Evolutionary conservation across 2,329 filamentous ascomycete genomes (phyloP).

Genomic region (Seiridium cupressi): DNA sequence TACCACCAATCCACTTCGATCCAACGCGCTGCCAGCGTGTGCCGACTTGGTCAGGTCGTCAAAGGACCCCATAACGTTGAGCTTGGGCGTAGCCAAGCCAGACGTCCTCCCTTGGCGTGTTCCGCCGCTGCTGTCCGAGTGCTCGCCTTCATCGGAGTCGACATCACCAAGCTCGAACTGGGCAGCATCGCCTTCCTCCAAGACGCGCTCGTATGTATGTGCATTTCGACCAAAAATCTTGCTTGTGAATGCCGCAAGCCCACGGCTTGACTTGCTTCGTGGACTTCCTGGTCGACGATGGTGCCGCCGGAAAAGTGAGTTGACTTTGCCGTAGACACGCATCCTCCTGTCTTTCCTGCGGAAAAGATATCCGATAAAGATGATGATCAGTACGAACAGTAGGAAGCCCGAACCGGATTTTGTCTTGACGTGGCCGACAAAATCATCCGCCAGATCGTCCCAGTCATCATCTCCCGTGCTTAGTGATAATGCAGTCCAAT

Average conservation of each 20-base stretch:
- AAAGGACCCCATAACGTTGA: conserved; percentile 47
- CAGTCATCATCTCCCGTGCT: conserved; percentile 48
- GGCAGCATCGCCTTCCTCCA: conserved; percentile 73
- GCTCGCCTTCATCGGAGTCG: conserved; percentile 62
- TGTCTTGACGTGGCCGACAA: conserved; percentile 66
- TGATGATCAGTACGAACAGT: conserved; percentile 72
- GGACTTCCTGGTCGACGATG: conserved; percentile 44
- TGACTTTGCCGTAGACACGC: conserved; percentile 56
- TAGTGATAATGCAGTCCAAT: conserved; percentile 30
- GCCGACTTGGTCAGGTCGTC: conserved; percentile 40
- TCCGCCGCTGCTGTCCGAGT: conserved; percentile 56
- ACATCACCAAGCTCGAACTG: conserved; percentile 77
- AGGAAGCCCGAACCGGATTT: conserved; percentile 72
- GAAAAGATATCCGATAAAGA: conserved; percentile 69
- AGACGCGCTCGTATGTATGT: conserved; percentile 73
- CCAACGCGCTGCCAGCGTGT: conserved; percentile 44
- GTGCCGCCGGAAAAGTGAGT: conserved; percentile 37
- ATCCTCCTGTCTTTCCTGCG: conserved; percentile 75
- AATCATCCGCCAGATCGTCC: conserved; percentile 46
- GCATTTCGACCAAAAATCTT: conserved; percentile 64
- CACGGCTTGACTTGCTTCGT: conserved; percentile 39
- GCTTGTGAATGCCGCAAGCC: conserved; percentile 49
- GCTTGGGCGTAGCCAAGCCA: conserved; percentile 66
- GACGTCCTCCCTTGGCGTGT: conserved; percentile 59
- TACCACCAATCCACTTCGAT: conserved; percentile 71